Conservation (phyloP, 305 asterid genomes). For the Fraxinus latifolia region DNA sequence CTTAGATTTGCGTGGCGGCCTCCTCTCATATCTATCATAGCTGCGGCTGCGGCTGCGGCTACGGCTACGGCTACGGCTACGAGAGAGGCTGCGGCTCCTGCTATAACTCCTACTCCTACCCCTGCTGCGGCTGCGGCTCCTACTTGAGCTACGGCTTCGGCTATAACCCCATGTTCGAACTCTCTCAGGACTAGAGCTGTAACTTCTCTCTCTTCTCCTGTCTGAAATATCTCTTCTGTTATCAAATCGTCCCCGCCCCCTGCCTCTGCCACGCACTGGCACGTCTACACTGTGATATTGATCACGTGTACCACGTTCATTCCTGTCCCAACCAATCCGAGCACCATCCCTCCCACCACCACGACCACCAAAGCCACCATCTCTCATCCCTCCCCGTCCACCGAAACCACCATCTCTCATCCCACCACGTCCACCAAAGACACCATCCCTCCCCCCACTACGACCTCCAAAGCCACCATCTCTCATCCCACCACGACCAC, state of each 20-base stretch:
- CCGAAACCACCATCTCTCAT: slow-evolving; percentile 56
- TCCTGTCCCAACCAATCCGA: slow-evolving; percentile 69
- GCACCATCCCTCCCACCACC: slow-evolving; percentile 30
- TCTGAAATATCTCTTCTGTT: slow-evolving; percentile 58
- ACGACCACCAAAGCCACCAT: slow-evolving; percentile 39
- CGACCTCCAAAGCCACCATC: slow-evolving; percentile 60
- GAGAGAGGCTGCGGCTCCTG: slow-evolving; percentile 36
- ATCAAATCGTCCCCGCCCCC: slow-evolving; percentile 72
- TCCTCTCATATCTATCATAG: slow-evolving; percentile 55
- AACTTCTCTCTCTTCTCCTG: slow-evolving; percentile 51
- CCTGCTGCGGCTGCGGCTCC: slow-evolving; percentile 32
- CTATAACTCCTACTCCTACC: neutral
- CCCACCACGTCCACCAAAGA: slow-evolving; percentile 67
- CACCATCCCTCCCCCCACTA: slow-evolving; percentile 57
- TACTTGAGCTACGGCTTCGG: slow-evolving; percentile 35
- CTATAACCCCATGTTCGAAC: slow-evolving; percentile 73
- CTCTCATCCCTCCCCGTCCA: slow-evolving; percentile 55
- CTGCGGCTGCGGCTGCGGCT: slow-evolving; percentile 23
- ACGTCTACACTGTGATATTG: slow-evolving; percentile 49
- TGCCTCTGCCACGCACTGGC: slow-evolving; percentile 75
- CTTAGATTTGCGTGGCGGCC: slow-evolving; percentile 56
- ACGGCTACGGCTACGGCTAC: neutral
- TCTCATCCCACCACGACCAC: slow-evolving; percentile 57
- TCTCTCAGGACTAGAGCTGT: slow-evolving; percentile 70
- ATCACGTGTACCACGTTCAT: slow-evolving; percentile 52